These are phyloP conservation scores for Protea cynaroides DNA, from an alignment of 164 flowering plant species.

Conservation along the genomic window DNA sequence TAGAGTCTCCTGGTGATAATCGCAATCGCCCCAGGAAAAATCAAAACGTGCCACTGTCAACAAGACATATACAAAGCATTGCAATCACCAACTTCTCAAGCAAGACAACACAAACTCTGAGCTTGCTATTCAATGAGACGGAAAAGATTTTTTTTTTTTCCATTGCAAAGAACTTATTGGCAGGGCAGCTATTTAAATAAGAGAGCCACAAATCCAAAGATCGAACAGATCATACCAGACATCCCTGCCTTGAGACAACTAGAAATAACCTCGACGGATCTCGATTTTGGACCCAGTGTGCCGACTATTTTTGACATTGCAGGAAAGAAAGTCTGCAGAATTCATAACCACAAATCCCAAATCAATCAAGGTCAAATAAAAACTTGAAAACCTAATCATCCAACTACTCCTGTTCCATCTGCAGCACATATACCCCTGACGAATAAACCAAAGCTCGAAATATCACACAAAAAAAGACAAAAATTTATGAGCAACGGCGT, in stretches of 20 bases:
- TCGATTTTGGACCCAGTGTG: conserved; percentile 75
- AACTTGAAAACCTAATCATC: background rate
- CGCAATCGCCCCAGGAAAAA: conserved; percentile 80
- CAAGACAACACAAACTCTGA: background rate
- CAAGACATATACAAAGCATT: too few species aligned
- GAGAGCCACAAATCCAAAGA: background rate
- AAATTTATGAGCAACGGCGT: background rate
- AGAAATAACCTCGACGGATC: conserved; percentile 72
- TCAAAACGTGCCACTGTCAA: conserved; percentile 83
- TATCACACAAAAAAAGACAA: background rate
- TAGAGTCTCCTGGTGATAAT: conserved; percentile 81
- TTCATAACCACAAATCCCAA: conserved; percentile 1
- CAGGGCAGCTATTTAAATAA: too few species aligned
- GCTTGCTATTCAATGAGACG: background rate
- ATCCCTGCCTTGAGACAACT: conserved; percentile 85
- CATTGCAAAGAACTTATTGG: background rate
- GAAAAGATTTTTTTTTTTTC: background rate
- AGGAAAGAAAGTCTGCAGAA: conserved; percentile 61
- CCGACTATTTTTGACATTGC: conserved; percentile 94
- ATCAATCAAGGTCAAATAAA: conserved; percentile 4
- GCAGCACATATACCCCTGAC: background rate
- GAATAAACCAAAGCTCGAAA: too few species aligned
- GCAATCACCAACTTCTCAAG: background rate
- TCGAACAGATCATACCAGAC: conserved; percentile 54
- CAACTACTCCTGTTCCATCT: background rate